Evolutionary conservation across 148 eudicot species (phyloP), one percentile per base, ranked within the genome.

Genomic region (Vaccinium corymbosum): DNA sequence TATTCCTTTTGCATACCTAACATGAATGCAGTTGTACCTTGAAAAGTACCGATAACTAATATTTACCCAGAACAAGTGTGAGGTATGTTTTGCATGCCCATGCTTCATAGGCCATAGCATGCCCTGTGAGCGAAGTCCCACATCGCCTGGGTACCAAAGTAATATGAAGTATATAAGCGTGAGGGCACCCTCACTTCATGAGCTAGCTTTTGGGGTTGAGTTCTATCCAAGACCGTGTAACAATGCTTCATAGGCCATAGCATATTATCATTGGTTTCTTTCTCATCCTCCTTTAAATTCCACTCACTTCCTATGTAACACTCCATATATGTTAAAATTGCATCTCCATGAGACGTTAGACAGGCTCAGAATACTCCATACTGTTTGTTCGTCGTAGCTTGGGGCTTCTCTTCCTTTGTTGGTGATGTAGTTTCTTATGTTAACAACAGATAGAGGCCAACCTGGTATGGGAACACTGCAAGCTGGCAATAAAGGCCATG

Each of bases 371-470:
- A 80, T 32, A 4, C 46, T 42, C 46, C 6, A 42, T 5, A 3
- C 48, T 62, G 10, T 57, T 76, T 73, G 13, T 22, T 46, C 10
- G 15, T 79, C 17, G 9, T 35, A 35, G n/a, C 22, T 1, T 71
- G 8, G 16, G 4, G 25, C 17, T 78, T 27, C 14, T 62, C 50
- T 49, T 49, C 38, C 15, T 4, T 83, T 55, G 27, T 29, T 38
- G 11, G 20, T 27, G 10, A 9, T 19, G 2, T 49, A 1, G 17
- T 16, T 48, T 29, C 48, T 51, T 52, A 8, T 17, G n/a, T 6
- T 84, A 3, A 51, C 48, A 8, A 76, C 42, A 16, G 80, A 38
- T 73, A 59, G 27, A 87, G 89, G 89, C 70, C 38, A 62, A 66
- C 72, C 1, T 66, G 35, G 72, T 27, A 66, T 66, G 35, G 72